Base-by-base conservation (phyloP, 768 basidiomycete genomes). In the Kwoniella shandongensis region DNA sequence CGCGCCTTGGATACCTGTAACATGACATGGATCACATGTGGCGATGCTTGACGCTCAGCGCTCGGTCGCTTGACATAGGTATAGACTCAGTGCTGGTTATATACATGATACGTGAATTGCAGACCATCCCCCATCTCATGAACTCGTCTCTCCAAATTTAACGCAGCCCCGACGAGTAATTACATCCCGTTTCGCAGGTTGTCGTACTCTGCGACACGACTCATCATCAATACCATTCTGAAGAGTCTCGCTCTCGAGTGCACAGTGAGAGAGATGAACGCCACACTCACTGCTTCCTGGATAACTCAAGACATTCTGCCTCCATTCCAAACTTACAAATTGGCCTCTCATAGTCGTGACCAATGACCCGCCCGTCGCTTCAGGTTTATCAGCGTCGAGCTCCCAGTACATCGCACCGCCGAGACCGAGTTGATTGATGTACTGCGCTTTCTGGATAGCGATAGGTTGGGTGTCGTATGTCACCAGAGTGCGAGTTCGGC, bases 391-490 rank as follows among this genome's bases (percentile, higher is more conserved):
- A 2, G 89, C 91, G 64, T 86, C 88, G 39, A 94, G 80, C 58
- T 77, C 76, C 79, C 79, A 80, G 87, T 69, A 81, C 96, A 99
- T 99, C 53, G 87, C 88, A 0, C 96, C 96, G 5, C 88, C 89
- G 3, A 98, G 78, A 0, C 84, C 83, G 70, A 87, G 83, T 32
- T 83, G 81, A 66, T 79, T 80, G 70, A 98, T 91, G 79, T 87
- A 97, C 56, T 85, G 80, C 2, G 84, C 83, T 76, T 91, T 91
- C 65, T 66, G 67, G 1, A 38, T 42, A 12, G 61, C 83, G 64
- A 89, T 84, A 62, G 83, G 78, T 17, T 87, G 87, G 0, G 83
- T 84, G 69, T 91, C 89, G 74, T 89, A 89, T 3, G 84, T 85
- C 29, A 90, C 84, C 23, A 89, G 38, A 2, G 65, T 55, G 10